phyloP scores from a whole-genome alignment of 2,329 filamentous ascomycete species.

The Didymella keratinophila region DNA sequence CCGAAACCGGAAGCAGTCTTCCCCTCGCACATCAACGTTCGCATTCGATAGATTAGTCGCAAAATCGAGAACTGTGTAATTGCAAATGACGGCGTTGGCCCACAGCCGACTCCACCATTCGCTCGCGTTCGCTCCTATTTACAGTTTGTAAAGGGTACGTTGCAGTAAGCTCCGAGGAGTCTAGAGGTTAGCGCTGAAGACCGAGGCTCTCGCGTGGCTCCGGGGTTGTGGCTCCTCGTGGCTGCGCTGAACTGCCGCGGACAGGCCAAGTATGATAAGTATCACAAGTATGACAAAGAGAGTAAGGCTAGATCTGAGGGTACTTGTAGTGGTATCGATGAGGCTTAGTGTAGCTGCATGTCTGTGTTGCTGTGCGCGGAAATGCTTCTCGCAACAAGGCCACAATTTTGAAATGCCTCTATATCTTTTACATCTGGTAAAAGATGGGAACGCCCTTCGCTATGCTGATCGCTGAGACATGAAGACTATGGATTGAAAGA shows the following conservation, averaged over 20 bases:
- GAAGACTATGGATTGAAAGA: neutral
- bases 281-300: neutral
- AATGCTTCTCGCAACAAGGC: neutral
- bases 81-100: constrained; percentile 6
- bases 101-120: constrained; percentile 1
- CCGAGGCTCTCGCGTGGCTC: constrained; percentile 8
- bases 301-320: neutral
- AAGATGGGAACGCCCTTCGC: constrained; percentile 7
- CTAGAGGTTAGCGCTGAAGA: neutral
- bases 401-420: neutral
- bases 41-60: neutral
- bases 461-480: constrained; percentile 13
- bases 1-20: neutral
- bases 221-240: neutral
- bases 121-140: constrained; percentile 7
- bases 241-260: neutral
- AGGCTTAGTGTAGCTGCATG: neutral
- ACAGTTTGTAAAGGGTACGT: neutral
- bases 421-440: neutral
- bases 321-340: neutral
- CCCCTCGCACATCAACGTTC: neutral
- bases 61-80: neutral
- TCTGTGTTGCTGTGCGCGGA: neutral
- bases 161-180: neutral
- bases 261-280: neutral